Conservation (phyloP, 139 green algal genomes). For the Auxenochlorella protothecoides region DNA sequence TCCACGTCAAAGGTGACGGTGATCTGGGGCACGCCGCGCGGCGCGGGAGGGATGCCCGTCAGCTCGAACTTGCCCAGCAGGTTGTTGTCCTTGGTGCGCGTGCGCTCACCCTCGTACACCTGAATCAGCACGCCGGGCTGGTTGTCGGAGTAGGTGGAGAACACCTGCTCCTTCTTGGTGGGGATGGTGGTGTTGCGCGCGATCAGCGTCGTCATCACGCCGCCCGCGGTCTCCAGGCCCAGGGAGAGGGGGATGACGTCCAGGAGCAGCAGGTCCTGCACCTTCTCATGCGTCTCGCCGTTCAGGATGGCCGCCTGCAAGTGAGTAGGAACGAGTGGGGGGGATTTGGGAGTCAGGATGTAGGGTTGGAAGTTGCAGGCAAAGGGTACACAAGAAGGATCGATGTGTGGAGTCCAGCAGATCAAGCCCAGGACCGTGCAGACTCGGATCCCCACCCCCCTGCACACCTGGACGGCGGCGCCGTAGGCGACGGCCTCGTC, state of each 20-base stretch:
- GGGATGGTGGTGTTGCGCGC: slow-evolving; percentile 95
- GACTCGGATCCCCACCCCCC: too few relatives aligned
- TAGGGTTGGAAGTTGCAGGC: too few relatives aligned
- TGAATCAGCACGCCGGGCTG: slow-evolving; percentile 96
- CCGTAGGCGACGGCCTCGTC: slow-evolving; percentile 98
- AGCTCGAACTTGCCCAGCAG: slow-evolving; percentile 98
- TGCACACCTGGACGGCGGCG: slow-evolving; percentile 71
- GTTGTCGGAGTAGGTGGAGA: slow-evolving; percentile 98
- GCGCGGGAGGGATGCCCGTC: slow-evolving; percentile 90
- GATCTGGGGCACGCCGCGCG: slow-evolving; percentile 95
- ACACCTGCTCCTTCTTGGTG: slow-evolving; percentile 99
- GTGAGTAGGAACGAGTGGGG: background rate
- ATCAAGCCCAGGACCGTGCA: too few relatives aligned
- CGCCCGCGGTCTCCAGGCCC: slow-evolving; percentile 91
- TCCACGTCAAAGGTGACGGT: slow-evolving; percentile 97
- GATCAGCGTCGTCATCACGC: slow-evolving; percentile 92
- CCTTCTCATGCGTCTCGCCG: slow-evolving; percentile 84
- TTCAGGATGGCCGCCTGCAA: slow-evolving; percentile 90
- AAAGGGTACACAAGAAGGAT: too few relatives aligned
- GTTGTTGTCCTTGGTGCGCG: slow-evolving; percentile 91
- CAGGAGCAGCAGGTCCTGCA: slow-evolving; percentile 96
- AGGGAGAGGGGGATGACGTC: slow-evolving; percentile 92
- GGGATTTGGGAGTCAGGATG: too few relatives aligned
- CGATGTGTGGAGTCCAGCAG: too few relatives aligned
- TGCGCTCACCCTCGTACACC: slow-evolving; percentile 72